These are phyloP conservation scores for Sicyos edulis DNA, from an alignment of 306 rosid genomes.

Conservation along the genomic window DNA sequence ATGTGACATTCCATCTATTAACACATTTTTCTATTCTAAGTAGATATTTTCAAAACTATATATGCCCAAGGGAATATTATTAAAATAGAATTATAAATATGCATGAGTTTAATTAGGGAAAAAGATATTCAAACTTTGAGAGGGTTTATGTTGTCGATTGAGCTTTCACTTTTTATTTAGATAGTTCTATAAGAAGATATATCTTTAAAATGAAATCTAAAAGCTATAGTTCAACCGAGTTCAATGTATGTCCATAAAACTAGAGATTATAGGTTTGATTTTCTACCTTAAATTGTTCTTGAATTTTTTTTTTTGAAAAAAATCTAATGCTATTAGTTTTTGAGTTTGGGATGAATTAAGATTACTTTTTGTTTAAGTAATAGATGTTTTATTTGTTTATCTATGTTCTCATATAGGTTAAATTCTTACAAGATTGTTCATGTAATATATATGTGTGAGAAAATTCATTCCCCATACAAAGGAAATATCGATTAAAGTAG, in stretches of 20 bases:
- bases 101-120: too few relatives aligned
- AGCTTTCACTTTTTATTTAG: too few relatives aligned
- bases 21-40: background rate
- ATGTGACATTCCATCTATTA: constrained; percentile 19
- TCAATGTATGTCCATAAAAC: too few relatives aligned
- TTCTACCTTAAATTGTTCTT: too few relatives aligned
- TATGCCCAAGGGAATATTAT: background rate
- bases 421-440: background rate
- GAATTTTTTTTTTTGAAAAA: background rate
- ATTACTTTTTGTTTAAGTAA: too few relatives aligned
- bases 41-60: background rate
- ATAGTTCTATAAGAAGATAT: background rate
- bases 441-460: too few relatives aligned
- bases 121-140: too few relatives aligned
- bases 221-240: too few relatives aligned
- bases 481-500: background rate
- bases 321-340: too few relatives aligned
- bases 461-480: background rate
- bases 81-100: background rate
- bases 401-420: background rate
- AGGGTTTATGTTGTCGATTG: too few relatives aligned
- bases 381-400: background rate
- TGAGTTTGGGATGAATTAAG: too few relatives aligned
- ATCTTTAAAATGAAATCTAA: background rate
- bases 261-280: too few relatives aligned